Conservation (phyloP, 2,329 filamentous ascomycete genomes). For the Rhinocladiella mackenziei region DNA sequence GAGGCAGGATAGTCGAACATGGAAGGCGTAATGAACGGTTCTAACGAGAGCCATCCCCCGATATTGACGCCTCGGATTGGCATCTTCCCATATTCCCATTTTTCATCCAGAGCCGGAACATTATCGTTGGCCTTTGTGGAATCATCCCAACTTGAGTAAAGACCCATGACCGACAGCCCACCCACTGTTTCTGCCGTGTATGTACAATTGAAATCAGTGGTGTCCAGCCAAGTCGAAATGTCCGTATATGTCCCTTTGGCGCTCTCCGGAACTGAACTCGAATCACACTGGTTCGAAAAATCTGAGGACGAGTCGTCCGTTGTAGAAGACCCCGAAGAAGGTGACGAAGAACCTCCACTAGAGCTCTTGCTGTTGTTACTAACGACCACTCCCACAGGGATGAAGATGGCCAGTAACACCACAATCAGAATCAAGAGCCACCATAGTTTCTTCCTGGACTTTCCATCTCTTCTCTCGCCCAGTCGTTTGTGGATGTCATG, state of each 20-base stretch:
- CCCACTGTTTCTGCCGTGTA: slow-evolving; percentile 84
- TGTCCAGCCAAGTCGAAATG: slow-evolving; percentile 88
- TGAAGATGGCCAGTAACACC: slow-evolving; percentile 59
- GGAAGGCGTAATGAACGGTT: slow-evolving; percentile 93
- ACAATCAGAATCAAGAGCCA: slow-evolving; percentile 52
- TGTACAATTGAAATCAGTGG: slow-evolving; percentile 85
- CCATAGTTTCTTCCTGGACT: slow-evolving; percentile 50
- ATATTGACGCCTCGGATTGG: slow-evolving; percentile 88
- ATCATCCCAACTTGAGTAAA: slow-evolving; percentile 83
- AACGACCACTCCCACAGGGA: slow-evolving; percentile 63
- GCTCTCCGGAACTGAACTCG: slow-evolving; percentile 57
- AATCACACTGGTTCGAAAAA: slow-evolving; percentile 50
- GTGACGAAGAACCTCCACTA: slow-evolving; percentile 19
- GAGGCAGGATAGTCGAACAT: slow-evolving; percentile 66
- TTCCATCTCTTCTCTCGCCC: slow-evolving; percentile 33
- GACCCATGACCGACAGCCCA: slow-evolving; percentile 83
- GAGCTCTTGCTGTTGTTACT: slow-evolving; percentile 55
- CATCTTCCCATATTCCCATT: slow-evolving; percentile 72
- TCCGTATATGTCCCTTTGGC: slow-evolving; percentile 76
- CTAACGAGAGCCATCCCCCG: slow-evolving; percentile 88
- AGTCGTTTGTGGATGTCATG: slow-evolving; percentile 24
- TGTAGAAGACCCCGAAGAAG: slow-evolving; percentile 26
- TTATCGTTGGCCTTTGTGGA: slow-evolving; percentile 70
- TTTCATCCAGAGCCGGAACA: slow-evolving; percentile 70
- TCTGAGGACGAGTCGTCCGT: slow-evolving; percentile 14